Conservation (phyloP, 768 basidiomycete genomes). For the Agrocybe chaxingu region DNA sequence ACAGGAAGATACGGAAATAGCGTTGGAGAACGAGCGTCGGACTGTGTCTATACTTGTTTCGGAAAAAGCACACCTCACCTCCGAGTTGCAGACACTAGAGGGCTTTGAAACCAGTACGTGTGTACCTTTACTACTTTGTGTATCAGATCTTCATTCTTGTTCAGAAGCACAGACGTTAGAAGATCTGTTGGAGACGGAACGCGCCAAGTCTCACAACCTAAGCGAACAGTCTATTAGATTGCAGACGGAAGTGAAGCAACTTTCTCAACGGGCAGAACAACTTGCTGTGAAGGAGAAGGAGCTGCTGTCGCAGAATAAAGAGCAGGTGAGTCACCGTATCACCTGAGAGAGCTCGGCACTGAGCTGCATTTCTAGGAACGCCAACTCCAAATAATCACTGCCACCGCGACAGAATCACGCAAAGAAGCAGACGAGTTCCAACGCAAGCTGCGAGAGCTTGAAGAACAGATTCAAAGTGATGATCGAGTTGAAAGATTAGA, state of each 20-base stretch:
- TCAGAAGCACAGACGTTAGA: slow-evolving; percentile 45
- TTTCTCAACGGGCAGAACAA: slow-evolving; percentile 35
- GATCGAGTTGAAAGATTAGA: slow-evolving; percentile 78
- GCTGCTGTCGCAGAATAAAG: slow-evolving; percentile 47
- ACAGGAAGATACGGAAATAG: slow-evolving; percentile 28
- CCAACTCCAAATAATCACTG: slow-evolving; percentile 64
- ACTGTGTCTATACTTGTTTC: slow-evolving; percentile 76
- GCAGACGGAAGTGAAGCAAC: slow-evolving; percentile 33
- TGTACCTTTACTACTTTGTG: background rate
- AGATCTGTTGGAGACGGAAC: slow-evolving; percentile 39
- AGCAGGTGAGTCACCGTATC: slow-evolving; percentile 39
- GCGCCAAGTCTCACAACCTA: slow-evolving; percentile 34
- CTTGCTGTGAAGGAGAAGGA: slow-evolving; percentile 53
- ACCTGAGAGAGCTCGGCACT: background rate
- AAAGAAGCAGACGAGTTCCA: slow-evolving; percentile 51
- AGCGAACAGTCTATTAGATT: slow-evolving; percentile 40
- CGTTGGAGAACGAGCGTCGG: slow-evolving; percentile 57
- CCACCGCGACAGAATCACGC: slow-evolving; percentile 48
- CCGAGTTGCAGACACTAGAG: slow-evolving; percentile 58
- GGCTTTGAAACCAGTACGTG: slow-evolving; percentile 60
- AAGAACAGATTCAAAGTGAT: slow-evolving; percentile 81
- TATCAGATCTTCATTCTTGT: slow-evolving; percentile 4
- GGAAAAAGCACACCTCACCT: slow-evolving; percentile 60
- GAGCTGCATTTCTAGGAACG: slow-evolving; percentile 51
- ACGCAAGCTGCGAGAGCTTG: slow-evolving; percentile 64